Percentiles rank a stretch among this genome's conserved stretches.
Conservation (phyloP, 345 rosid species). For the Lepidium africanum region DNA sequence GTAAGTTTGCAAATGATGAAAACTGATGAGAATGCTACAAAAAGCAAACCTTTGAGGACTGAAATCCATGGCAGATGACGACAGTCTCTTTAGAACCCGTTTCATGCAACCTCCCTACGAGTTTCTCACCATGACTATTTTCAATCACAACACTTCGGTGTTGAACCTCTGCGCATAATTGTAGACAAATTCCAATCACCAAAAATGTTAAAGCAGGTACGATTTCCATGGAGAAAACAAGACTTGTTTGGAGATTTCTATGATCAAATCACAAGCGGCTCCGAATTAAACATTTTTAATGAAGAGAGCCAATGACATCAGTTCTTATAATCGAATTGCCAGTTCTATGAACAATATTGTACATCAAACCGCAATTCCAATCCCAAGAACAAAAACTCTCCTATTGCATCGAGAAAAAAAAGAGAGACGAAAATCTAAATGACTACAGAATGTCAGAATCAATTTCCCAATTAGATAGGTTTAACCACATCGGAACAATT, state of each 20-base stretch:
- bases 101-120: conserved; percentile 67
- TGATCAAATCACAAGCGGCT: background rate
- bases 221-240: background rate
- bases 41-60: conserved; percentile 55
- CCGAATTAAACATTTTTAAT: background rate
- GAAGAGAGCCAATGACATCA: background rate
- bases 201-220: background rate
- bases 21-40: background rate
- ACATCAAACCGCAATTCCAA: background rate
- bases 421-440: background rate
- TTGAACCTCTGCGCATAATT: conserved; percentile 7
- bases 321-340: background rate
- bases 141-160: conserved; percentile 37
- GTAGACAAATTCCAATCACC: background rate
- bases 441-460: background rate
- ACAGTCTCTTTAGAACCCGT: conserved; percentile 71
- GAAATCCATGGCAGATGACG: conserved; percentile 83
- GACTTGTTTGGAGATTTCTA: background rate
- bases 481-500: background rate
- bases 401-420: background rate
- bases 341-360: background rate
- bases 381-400: background rate
- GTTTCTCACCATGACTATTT: conserved; percentile 67
- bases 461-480: background rate
- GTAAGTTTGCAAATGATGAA: background rate